phyloP scores from a whole-genome alignment of 1,284 basidiomycete species.

The Uromyces viciae-fabae region DNA sequence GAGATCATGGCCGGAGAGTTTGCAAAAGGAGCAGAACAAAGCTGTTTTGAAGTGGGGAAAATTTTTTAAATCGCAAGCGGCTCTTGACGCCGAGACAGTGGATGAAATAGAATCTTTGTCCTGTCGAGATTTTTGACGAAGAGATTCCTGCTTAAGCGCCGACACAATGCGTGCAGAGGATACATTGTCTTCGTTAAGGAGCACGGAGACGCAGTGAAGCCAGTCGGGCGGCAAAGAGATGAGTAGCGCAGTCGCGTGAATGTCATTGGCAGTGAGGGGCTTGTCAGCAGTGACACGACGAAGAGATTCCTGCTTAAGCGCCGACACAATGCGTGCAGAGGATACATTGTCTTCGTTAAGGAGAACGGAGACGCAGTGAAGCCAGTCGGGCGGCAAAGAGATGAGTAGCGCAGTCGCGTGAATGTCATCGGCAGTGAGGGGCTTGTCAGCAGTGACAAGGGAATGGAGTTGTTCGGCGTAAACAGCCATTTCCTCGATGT shows the following conservation, averaged over 20 bases:
- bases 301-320: conserved; percentile 17
- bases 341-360: conserved; percentile 11
- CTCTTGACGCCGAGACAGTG: too few relatives aligned
- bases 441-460: not conserved
- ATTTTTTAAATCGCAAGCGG: too few relatives aligned
- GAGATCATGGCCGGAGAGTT: too few relatives aligned
- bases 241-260: not conserved
- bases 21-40: too few relatives aligned
- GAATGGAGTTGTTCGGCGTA: not conserved
- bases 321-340: not conserved
- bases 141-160: not conserved
- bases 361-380: not conserved
- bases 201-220: not conserved
- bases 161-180: not conserved
- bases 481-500: not conserved
- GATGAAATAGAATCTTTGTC: not conserved
- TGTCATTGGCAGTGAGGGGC: not conserved
- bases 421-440: conserved; percentile 15
- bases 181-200: not conserved
- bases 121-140: not conserved
- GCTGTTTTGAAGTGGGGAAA: too few relatives aligned
- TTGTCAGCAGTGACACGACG: not conserved
- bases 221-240: not conserved
- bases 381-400: conserved; percentile 6
- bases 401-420: not conserved